Base-by-base conservation (phyloP, 1,284 basidiomycete genomes). In the Naganishia sp. region DNA sequence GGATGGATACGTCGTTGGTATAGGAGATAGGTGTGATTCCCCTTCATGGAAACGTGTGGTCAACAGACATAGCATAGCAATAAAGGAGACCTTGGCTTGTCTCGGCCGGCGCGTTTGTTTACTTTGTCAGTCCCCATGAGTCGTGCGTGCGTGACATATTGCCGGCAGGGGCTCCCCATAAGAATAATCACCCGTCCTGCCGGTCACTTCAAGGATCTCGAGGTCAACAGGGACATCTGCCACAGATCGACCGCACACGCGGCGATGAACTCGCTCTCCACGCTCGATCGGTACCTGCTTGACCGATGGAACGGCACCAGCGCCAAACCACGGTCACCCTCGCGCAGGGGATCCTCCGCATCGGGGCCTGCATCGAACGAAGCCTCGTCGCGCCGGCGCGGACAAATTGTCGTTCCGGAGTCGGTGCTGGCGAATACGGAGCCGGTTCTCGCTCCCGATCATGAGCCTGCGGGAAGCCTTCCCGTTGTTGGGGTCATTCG, bases 1-100 rank as follows among this genome's bases (percentile, higher is more conserved):
- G 45, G 45, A 2, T 61, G 57, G 65, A 46, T 66, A 10, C 58
- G 58, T 15, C 50, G 58, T n/a, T 61, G 58, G 58, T 61, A 61
- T 42, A 23, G 58, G 32, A 46, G 58, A 7, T 61, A 23, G 35
- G 10, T 10, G 35, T 28, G 28, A 28, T 28, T 28, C 2, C 28
- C 28, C 5, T 28, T 28, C 5, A 28, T 28, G 28, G 28, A 28
- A 5, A 28, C 28, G n/a, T n/a, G n/a, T n/a, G n/a, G n/a, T 5
- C 28, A 28, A 2, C 28, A 28, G 28, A 28, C 3, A 28, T 28
- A 28, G 28, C 28, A 28, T 28, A 28, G 28, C 28, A 28, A 5
- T 28, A 2, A 28, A 28, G 32, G 7, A 6, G 49, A 39, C 35
- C 35, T 13, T 9, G 10, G 35, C 35, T 13, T 39, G 35, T 39